These are phyloP conservation scores for Pelargonium fulgidum DNA, from an alignment of 441 rosid genomes.

Conservation along the genomic window DNA sequence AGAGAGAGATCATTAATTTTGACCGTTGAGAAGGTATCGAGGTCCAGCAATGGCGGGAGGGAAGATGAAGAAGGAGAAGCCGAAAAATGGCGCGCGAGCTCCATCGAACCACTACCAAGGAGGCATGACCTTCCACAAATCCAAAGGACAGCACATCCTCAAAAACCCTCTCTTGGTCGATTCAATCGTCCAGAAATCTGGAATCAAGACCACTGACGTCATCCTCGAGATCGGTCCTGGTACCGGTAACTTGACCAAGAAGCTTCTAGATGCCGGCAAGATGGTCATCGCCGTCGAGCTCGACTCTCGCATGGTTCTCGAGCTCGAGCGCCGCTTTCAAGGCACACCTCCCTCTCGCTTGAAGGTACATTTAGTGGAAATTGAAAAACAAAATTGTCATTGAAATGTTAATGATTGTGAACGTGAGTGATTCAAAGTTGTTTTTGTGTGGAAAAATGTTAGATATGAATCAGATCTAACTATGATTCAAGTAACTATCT, in stretches of 20 bases:
- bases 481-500: neutral
- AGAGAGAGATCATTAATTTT: too few species aligned
- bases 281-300: conserved; percentile 74
- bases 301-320: conserved; percentile 88
- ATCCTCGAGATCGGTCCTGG: conserved; percentile 90
- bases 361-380: conserved; percentile 31
- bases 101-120: conserved; percentile 67
- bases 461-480: neutral
- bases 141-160: conserved; percentile 84
- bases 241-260: conserved; percentile 83
- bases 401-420: neutral
- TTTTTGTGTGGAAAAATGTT: neutral
- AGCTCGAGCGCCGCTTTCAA: conserved; percentile 82
- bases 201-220: conserved; percentile 70
- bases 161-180: conserved; percentile 79
- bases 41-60: conserved; percentile 65
- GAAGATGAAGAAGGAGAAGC: conserved; percentile 67
- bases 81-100: conserved; percentile 34
- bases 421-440: neutral
- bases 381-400: neutral
- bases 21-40: too few species aligned
- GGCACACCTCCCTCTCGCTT: conserved; percentile 60
- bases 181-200: conserved; percentile 73
- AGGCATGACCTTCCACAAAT: conserved; percentile 80
- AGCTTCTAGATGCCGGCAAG: conserved; percentile 83